Evolutionary conservation across 2,329 filamentous ascomycete genomes (phyloP).

Genomic region (Aspergillus neoniger): DNA sequence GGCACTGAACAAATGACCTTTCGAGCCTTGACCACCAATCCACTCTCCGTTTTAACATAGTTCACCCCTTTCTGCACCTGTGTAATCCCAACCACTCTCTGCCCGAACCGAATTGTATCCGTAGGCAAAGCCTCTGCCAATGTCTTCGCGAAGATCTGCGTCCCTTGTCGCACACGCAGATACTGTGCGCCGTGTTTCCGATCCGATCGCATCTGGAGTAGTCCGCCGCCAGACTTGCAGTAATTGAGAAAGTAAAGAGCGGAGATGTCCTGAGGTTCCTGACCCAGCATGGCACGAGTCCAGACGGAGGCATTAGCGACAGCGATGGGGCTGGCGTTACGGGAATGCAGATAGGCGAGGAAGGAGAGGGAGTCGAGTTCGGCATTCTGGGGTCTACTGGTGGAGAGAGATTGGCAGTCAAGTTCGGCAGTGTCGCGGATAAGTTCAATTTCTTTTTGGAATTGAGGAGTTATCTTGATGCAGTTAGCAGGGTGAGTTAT

Average conservation of each 20-base stretch:
- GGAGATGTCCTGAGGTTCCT: constrained; percentile 52
- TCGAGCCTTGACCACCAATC: constrained; percentile 36
- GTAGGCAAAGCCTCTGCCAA: constrained; percentile 40
- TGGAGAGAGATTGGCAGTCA: constrained; percentile 40
- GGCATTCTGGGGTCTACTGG: constrained; percentile 23
- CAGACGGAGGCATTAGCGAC: constrained; percentile 48
- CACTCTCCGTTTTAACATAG: background rate
- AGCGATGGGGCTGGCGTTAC: constrained; percentile 30
- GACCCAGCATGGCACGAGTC: constrained; percentile 54
- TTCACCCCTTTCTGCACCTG: background rate
- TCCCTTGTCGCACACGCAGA: constrained; percentile 53
- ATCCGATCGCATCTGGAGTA: constrained; percentile 57
- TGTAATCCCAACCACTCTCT: constrained; percentile 12
- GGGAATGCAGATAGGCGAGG: constrained; percentile 39
- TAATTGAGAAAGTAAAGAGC: constrained; percentile 60
- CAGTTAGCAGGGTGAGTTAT: background rate
- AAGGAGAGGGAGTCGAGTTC: constrained; percentile 43
- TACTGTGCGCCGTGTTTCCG: constrained; percentile 56
- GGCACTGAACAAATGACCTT: constrained; percentile 55
- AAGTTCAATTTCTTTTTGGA: constrained; percentile 29
- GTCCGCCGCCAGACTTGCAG: constrained; percentile 54
- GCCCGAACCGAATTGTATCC: constrained; percentile 13
- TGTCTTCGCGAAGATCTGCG: constrained; percentile 43
- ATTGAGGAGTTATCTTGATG: constrained; percentile 24
- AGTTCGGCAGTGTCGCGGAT: constrained; percentile 43